Conservation (phyloP, 2,329 filamentous ascomycete genomes). For the Furcasterigmium sp. region DNA sequence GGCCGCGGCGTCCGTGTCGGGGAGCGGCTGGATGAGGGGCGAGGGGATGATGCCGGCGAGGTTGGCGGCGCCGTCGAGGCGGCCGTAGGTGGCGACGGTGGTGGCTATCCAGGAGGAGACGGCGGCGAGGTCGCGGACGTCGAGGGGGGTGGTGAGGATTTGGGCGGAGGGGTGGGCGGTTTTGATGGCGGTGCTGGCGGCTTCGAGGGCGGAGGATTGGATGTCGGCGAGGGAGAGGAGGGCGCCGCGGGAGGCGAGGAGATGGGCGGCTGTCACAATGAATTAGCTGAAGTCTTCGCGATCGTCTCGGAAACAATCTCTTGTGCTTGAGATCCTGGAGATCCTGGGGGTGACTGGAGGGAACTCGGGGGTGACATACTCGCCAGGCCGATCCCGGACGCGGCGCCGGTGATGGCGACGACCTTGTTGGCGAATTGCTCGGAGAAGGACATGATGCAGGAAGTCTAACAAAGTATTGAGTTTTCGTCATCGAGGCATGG, state of each 20-base stretch:
- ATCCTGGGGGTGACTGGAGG: no score
- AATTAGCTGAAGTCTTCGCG: no score
- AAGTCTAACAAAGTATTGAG: no score
- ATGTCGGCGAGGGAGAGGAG: conserved; percentile 43
- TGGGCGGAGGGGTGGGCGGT: conserved; percentile 4
- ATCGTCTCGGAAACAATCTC: no score
- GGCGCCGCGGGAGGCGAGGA: conserved; percentile 37
- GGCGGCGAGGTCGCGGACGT: no score
- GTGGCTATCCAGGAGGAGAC: conserved; percentile 35
- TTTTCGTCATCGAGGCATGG: no score
- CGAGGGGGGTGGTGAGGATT: conserved; percentile 7
- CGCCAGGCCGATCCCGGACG: conserved; percentile 42
- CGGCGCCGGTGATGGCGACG: conserved; percentile 42
- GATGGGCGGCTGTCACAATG: no score
- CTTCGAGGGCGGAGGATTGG: conserved; percentile 25
- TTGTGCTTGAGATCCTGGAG: no score
- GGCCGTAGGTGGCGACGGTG: conserved; percentile 33
- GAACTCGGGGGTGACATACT: no score
- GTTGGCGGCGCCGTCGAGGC: conserved; percentile 40
- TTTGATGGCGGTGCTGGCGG: conserved; percentile 12
- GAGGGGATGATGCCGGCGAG: conserved; percentile 40
- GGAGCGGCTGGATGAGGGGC: conserved; percentile 31
- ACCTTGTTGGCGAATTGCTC: conserved; percentile 28
- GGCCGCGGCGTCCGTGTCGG: conserved; percentile 37
- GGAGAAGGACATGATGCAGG: background rate